These are phyloP conservation scores for Saccharomyces paradoxus DNA, from an alignment of 805 yeast genomes.

Conservation along the genomic window DNA sequence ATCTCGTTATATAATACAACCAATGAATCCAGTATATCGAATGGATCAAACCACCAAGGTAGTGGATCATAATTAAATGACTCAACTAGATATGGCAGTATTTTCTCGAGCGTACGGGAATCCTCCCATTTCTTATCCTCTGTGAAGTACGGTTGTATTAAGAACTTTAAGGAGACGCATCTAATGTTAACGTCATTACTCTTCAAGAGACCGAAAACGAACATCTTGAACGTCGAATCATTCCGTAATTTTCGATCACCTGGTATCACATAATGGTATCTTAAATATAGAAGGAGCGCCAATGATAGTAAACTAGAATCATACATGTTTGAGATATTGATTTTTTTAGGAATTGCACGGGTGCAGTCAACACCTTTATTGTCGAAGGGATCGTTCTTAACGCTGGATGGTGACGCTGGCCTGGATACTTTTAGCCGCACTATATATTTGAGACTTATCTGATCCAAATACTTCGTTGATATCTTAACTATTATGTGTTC, in stretches of 20 bases:
- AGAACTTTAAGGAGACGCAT: constrained; percentile 17
- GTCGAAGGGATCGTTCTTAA: constrained; percentile 11
- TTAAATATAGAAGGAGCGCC: constrained; percentile 13
- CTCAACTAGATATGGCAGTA: constrained; percentile 22
- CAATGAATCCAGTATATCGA: constrained; percentile 16
- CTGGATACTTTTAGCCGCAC: constrained; percentile 6
- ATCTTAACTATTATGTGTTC: constrained; percentile 9
- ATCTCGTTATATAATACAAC: constrained; percentile 18
- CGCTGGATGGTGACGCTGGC: constrained; percentile 2
- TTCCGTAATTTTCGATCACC: constrained; percentile 7
- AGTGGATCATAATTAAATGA: constrained; percentile 17
- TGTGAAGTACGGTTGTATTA: constrained; percentile 13
- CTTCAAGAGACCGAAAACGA: constrained; percentile 20
- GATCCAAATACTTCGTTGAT: constrained; percentile 11
- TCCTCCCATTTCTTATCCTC: constrained; percentile 8
- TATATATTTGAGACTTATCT: constrained; percentile 18
- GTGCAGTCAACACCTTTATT: constrained; percentile 11
- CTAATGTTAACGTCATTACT: constrained; percentile 15
- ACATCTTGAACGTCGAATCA: constrained; percentile 11
- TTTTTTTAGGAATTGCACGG: constrained; percentile 17
- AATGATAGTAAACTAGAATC: constrained; percentile 14
- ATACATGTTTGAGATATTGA: constrained; percentile 13
- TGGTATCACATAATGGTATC: background rate
- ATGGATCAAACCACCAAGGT: constrained; percentile 30
- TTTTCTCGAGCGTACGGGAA: constrained; percentile 10